Base-by-base conservation (phyloP, 2,329 filamentous ascomycete species). In the Claviceps pusilla region DNA sequence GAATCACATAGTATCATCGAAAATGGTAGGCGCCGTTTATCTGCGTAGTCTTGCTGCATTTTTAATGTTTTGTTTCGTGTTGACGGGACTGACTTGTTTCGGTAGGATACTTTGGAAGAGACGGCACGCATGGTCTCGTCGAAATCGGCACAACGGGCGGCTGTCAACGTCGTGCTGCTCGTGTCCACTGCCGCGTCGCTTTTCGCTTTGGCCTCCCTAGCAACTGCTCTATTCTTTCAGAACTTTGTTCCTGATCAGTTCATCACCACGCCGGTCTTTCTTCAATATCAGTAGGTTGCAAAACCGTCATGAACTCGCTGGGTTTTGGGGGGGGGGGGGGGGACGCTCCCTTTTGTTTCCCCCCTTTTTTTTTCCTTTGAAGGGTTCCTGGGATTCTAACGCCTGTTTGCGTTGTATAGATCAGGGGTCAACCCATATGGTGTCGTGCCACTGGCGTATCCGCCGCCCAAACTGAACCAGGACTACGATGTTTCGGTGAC, bases 401-500 rank as follows among this genome's bases (percentile, higher is more conserved):
- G 48, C 41, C 24, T 24, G 19, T n/a, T 43, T 57, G 43, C 39
- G 10, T n/a, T 41, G 28, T 41, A 29, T 54, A 78, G 75, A 48
- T 71, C 72, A 57, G 73, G 73, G 7, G 57, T 64, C n/a, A 73
- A 80, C 56, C 78, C 78, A 0, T 81, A 76, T 58, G 78, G 73
- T 55, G 63, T 79, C 50, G 66, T 72, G 12, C 67, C 72, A 31
- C 69, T 82, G 37, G 62, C 68, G n/a, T 59, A 57, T 1, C 66
- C 72, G 16, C 74, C 79, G 49, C 71, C 93, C 58, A 80, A 85
- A 59, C 74, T 80, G 19, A 76, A 80, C 49, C 91, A 96, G 66
- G 77, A 83, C 50, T 98, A 98, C 74, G 89, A 97, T 67, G 78
- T 98, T 46, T 76, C 79, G 5, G 75, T 97, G 1, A 75, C 80